Conservation (phyloP, 1,284 basidiomycete species). For the Bondarzewia mesenterica region DNA sequence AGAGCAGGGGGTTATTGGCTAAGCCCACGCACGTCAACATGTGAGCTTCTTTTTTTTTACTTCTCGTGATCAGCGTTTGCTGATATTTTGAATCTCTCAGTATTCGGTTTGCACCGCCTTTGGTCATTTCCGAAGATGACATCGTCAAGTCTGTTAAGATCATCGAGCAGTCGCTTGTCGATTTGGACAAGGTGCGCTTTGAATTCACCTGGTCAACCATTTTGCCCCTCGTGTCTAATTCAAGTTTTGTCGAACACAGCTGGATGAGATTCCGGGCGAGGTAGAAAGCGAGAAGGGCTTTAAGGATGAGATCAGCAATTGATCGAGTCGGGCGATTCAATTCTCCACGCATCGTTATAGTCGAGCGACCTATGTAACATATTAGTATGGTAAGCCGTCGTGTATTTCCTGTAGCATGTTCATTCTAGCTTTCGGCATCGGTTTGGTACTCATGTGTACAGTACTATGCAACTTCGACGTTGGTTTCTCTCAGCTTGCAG, state of each 20-base stretch:
- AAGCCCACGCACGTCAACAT: slow-evolving; percentile 97
- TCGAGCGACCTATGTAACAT: no score
- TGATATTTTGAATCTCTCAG: slow-evolving; percentile 29
- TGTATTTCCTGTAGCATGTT: no score
- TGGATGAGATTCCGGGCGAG: slow-evolving; percentile 69
- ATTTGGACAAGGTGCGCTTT: slow-evolving; percentile 72
- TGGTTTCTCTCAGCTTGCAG: no score
- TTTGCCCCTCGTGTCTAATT: neutral
- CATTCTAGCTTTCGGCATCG: no score
- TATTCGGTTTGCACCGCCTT: slow-evolving; percentile 91
- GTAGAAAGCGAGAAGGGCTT: slow-evolving; percentile 49
- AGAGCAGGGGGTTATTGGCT: slow-evolving; percentile 84
- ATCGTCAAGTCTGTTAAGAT: slow-evolving; percentile 68
- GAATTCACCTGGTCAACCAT: neutral
- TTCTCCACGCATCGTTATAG: no score
- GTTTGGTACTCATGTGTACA: no score
- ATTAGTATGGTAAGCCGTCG: no score
- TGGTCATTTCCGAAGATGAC: slow-evolving; percentile 88
- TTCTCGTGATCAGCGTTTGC: neutral
- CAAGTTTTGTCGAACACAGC: slow-evolving; percentile 24
- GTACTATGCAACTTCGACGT: no score
- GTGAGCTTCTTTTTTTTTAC: slow-evolving; percentile 32
- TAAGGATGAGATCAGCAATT: slow-evolving; percentile 31
- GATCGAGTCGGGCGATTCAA: slow-evolving; percentile 14
- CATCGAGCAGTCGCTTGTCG: slow-evolving; percentile 71